These are phyloP conservation scores for Pistacia vera DNA, from an alignment of 345 rosid genomes.

Conservation along the genomic window DNA sequence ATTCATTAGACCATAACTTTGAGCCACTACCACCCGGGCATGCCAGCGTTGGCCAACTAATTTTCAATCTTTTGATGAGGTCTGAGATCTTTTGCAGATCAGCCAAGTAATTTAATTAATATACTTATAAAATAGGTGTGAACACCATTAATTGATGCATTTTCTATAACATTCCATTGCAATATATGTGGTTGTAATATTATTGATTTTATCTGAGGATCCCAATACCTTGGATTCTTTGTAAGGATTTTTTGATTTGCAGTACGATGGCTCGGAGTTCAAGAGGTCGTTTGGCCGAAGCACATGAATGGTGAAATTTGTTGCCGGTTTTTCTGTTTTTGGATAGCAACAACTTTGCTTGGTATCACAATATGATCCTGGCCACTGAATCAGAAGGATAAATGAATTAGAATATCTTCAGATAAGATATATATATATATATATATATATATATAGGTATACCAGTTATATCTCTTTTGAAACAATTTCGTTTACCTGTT, in stretches of 20 bases:
- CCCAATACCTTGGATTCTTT: no score
- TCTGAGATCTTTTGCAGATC: neutral
- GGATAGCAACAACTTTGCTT: neutral
- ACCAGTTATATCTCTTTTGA: neutral
- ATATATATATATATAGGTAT: neutral
- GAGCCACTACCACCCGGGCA: neutral
- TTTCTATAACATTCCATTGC: no score
- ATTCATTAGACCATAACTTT: constrained; percentile 2
- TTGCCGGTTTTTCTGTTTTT: neutral
- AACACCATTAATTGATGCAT: no score
- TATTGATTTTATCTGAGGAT: no score
- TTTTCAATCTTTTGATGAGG: constrained; percentile 1
- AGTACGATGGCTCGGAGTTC: no score
- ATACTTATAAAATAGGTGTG: no score
- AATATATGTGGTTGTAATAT: no score
- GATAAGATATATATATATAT: neutral
- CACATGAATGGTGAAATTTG: neutral
- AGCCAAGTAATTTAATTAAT: no score
- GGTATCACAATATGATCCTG: neutral
- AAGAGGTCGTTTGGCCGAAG: neutral
- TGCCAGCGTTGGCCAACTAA: neutral
- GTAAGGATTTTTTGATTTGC: no score
- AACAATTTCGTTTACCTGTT: constrained; percentile 2
- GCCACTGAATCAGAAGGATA: constrained; percentile 6
- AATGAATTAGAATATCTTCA: neutral